Evolutionary conservation across 192 early-diverging fungal species (phyloP).

Genomic region (Entrophospora sp.): DNA sequence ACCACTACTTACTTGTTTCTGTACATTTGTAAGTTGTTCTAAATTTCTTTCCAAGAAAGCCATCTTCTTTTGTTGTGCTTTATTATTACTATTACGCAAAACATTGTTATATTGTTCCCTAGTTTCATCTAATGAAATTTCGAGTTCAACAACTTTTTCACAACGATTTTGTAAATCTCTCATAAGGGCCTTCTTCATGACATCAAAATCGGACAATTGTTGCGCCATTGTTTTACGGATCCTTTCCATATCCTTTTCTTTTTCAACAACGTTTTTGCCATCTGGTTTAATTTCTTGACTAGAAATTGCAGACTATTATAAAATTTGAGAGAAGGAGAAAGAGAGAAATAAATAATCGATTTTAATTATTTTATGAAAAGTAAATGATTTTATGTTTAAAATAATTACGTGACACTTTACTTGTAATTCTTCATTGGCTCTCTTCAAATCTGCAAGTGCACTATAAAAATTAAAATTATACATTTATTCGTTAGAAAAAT

Average conservation of each 20-base stretch:
- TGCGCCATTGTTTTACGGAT: slow-evolving; percentile 71
- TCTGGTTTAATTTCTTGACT: neutral
- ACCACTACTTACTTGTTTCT: slow-evolving; percentile 59
- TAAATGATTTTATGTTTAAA: neutral
- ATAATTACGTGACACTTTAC: slow-evolving; percentile 30
- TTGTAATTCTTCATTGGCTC: slow-evolving; percentile 52
- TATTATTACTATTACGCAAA: slow-evolving; percentile 70
- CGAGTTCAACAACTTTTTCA: slow-evolving; percentile 96
- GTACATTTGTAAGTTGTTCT: slow-evolving; percentile 91
- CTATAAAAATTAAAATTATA: neutral
- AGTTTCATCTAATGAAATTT: slow-evolving; percentile 92
- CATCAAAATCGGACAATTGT: slow-evolving; percentile 88
- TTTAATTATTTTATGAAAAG: slow-evolving; percentile 21
- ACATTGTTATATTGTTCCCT: slow-evolving; percentile 91
- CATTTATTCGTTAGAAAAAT: neutral
- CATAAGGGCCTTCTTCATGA: slow-evolving; percentile 98
- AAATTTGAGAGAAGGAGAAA: no score
- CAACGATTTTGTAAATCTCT: slow-evolving; percentile 95
- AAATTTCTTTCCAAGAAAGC: slow-evolving; percentile 95
- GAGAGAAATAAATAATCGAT: no score
- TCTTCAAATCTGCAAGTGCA: slow-evolving; percentile 52
- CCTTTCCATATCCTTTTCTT: slow-evolving; percentile 69
- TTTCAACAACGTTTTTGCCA: slow-evolving; percentile 41
- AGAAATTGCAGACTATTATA: neutral
- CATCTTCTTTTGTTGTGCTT: slow-evolving; percentile 93